Conservation (phyloP, 2,329 filamentous ascomycete genomes). For the Claviceps humidiphila region DNA sequence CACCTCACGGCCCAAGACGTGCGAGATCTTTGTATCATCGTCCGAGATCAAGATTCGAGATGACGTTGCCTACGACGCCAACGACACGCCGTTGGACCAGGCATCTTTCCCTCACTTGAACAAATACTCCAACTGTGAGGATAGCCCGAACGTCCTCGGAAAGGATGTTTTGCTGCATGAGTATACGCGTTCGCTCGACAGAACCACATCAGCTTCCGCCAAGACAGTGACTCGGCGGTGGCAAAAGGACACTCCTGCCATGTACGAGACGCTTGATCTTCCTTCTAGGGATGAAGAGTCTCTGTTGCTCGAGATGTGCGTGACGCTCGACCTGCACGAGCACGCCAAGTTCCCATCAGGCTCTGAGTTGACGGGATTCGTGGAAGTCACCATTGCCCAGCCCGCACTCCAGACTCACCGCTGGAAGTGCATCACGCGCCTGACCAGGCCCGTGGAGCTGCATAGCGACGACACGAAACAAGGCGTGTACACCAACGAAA, state of each 20-base stretch:
- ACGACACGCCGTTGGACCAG: conserved; percentile 28
- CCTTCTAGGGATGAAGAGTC: conserved; percentile 35
- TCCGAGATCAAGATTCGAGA: conserved; percentile 37
- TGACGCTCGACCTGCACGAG: conserved; percentile 45
- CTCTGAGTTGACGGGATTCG: conserved; percentile 46
- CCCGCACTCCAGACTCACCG: conserved; percentile 39
- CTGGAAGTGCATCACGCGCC: conserved; percentile 47
- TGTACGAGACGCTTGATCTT: conserved; percentile 38
- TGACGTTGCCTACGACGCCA: conserved; percentile 31
- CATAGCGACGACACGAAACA: conserved; percentile 29
- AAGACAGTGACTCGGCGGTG: conserved; percentile 41
- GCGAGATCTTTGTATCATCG: conserved; percentile 46
- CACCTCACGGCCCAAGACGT: conserved; percentile 41
- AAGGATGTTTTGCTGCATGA: conserved; percentile 44
- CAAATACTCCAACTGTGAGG: conserved; percentile 39
- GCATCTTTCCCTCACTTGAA: conserved; percentile 43
- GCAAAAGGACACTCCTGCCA: conserved; percentile 44
- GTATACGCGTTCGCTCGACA: conserved; percentile 41
- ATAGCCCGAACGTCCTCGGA: conserved; percentile 34
- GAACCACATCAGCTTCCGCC: conserved; percentile 42
- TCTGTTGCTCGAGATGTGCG: conserved; percentile 49
- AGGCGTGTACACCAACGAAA: conserved; percentile 35
- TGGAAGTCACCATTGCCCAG: conserved; percentile 45
- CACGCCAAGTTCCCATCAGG: conserved; percentile 43
- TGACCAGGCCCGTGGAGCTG: conserved; percentile 44